Conservation (phyloP, 2,329 filamentous ascomycete species). For the Parascedosporium putredinis region DNA sequence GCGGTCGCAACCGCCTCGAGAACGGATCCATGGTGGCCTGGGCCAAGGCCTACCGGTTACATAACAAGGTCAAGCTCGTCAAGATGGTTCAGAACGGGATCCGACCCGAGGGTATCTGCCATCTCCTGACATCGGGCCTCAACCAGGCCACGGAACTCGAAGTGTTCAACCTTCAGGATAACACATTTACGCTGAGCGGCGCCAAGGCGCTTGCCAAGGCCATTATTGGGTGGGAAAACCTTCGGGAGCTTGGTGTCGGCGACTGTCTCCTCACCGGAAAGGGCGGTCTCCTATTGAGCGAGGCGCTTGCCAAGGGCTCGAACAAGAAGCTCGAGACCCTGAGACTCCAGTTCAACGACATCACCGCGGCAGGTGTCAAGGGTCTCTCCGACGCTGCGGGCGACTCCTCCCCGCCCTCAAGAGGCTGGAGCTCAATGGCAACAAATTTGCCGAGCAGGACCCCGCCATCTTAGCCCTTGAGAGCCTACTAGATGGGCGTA, state of each 20-base stretch:
- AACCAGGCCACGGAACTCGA: constrained; percentile 57
- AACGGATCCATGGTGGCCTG: constrained; percentile 94
- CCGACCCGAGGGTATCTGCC: constrained; percentile 79
- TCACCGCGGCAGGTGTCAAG: constrained; percentile 66
- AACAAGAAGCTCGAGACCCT: constrained; percentile 74
- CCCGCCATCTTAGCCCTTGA: constrained; percentile 57
- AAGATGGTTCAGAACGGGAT: constrained; percentile 99
- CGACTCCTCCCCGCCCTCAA: constrained; percentile 63
- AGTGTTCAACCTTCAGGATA: constrained; percentile 88
- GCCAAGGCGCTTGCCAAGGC: constrained; percentile 69
- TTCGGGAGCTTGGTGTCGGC: constrained; percentile 78
- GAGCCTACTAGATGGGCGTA: constrained; percentile 63
- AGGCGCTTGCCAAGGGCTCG: constrained; percentile 61
- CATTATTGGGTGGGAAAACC: constrained; percentile 59
- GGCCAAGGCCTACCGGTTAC: constrained; percentile 77
- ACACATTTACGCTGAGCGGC: constrained; percentile 81
- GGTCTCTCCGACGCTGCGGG: constrained; percentile 59
- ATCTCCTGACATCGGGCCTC: constrained; percentile 70
- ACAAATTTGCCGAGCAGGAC: constrained; percentile 87
- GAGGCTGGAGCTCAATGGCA: constrained; percentile 89
- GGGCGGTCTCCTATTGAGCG: constrained; percentile 63
- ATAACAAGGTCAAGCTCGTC: constrained; percentile 70
- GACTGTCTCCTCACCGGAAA: constrained; percentile 76
- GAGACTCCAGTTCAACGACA: constrained; percentile 88
- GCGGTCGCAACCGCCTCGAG: constrained; percentile 89